Percentiles rank a stretch among this genome's conserved stretches.
These are phyloP conservation scores for Mallotus repandus DNA, from an alignment of 441 rosid genomes.

Conservation along the genomic window DNA sequence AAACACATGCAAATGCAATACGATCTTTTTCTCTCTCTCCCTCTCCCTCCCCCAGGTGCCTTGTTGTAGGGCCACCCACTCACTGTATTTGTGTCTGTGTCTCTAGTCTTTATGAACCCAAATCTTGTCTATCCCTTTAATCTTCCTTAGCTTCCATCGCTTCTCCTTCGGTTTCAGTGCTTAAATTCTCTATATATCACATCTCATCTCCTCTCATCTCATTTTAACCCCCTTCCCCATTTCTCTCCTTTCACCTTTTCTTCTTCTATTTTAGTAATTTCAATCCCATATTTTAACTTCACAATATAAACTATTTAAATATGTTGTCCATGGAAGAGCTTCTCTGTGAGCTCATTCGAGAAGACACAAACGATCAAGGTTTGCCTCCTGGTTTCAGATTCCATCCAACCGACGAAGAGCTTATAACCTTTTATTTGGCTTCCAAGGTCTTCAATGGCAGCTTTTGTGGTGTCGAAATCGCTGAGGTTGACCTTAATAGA, in stretches of 20 bases:
- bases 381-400: slow-evolving; percentile 95
- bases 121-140: slow-evolving; percentile 11
- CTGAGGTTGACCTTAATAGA: slow-evolving; percentile 89
- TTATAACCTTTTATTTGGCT: slow-evolving; percentile 82
- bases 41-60: slow-evolving; percentile 2
- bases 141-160: slow-evolving; percentile 4
- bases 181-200: slow-evolving; percentile 27
- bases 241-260: slow-evolving; percentile 11
- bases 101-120: slow-evolving; percentile 11
- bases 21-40: neutral
- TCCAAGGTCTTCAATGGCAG: slow-evolving; percentile 78
- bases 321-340: slow-evolving; percentile 72
- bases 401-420: slow-evolving; percentile 97
- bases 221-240: slow-evolving; percentile 18
- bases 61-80: slow-evolving; percentile 7
- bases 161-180: slow-evolving; percentile 42
- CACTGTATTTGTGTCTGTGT: too few species aligned
- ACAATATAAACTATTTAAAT: too few species aligned
- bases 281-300: too few species aligned
- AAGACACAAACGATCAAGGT: slow-evolving; percentile 60
- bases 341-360: slow-evolving; percentile 56
- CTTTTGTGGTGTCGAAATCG: slow-evolving; percentile 67
- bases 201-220: neutral
- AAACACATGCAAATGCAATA: neutral
- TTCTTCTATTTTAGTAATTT: neutral